Conservation (phyloP, 1,139 yeast genomes). For the Pichia sp. region DNA sequence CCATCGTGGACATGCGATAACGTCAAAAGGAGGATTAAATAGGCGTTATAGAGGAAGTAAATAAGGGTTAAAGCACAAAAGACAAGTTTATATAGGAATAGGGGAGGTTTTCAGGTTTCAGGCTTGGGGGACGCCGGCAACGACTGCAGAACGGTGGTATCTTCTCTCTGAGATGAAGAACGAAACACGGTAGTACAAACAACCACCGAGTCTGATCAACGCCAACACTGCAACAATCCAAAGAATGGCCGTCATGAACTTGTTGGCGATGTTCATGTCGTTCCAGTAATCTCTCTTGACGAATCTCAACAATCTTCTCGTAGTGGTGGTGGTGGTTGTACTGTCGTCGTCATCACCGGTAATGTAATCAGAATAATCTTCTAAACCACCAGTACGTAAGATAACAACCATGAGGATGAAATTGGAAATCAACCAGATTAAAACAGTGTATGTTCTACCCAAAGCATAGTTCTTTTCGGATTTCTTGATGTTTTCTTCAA, state of each 20-base stretch:
- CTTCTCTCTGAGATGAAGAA: slow-evolving; percentile 21
- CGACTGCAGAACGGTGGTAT: slow-evolving; percentile 16
- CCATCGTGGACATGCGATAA: too few relatives aligned
- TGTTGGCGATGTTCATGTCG: slow-evolving; percentile 24
- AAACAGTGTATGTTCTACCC: slow-evolving; percentile 88
- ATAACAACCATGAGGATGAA: slow-evolving; percentile 74
- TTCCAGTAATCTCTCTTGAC: slow-evolving; percentile 43
- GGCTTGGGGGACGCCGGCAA: slow-evolving; percentile 3
- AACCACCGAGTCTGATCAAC: slow-evolving; percentile 63
- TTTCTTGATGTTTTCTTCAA: slow-evolving; percentile 38
- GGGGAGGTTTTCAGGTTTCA: too few relatives aligned
- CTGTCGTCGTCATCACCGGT: slow-evolving; percentile 42
- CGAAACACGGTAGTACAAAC: slow-evolving; percentile 39
- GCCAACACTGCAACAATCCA: slow-evolving; percentile 83
- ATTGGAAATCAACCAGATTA: slow-evolving; percentile 83
- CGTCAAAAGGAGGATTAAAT: too few relatives aligned
- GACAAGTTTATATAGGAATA: too few relatives aligned
- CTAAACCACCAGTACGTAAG: slow-evolving; percentile 40
- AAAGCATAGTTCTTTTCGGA: slow-evolving; percentile 49
- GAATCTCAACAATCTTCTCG: slow-evolving; percentile 33
- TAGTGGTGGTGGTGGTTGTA: slow-evolving; percentile 48
- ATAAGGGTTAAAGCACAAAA: too few relatives aligned
- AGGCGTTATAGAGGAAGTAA: too few relatives aligned
- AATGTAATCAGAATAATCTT: slow-evolving; percentile 33
- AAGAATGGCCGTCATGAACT: slow-evolving; percentile 69